Base-by-base conservation (phyloP, 495 filamentous ascomycete genomes). In the Penicillium samsonianum region DNA sequence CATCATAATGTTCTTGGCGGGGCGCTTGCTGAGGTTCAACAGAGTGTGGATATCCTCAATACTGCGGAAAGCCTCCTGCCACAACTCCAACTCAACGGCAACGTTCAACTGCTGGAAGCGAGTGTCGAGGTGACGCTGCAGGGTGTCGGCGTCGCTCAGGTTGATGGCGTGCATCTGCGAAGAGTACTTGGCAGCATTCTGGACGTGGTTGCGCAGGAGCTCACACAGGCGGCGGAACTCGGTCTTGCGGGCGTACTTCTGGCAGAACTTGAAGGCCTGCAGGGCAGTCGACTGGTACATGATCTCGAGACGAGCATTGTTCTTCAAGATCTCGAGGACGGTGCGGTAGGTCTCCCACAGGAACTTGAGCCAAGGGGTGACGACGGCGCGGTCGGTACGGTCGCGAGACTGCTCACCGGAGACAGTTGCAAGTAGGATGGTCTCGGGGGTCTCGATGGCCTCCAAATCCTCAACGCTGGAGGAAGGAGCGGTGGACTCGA, bases 1-100 rank as follows among this genome's bases (percentile, higher is more conserved):
- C 94, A 98, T 98, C 92, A 98, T 97, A 61, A 96, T 82, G 73
- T 97, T 96, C 87, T 97, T 97, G n/a, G 94, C 89, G 38, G 92
- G 92, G 49, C 93, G 90, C 84, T 98, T 98, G 90, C 94, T 98
- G 58, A 98, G 84, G 81, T 87, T 98, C 61, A 98, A 84, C 57
- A 98, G 85, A n/a, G 91, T 96, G 76, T 98, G 94, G 64, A 98
- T 98, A 75, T 98, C 94, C 74, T 98, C 94, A 50, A 98, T 91
- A 68, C 92, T 96, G 65, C 92, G 87, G 86, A 98, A 98, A 59
- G 94, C 94, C 78, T 98, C 94, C 76, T 98, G 94, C 95, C 94
- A 98, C 43, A 98, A 79, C 77, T 98, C 94, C 53, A 98, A 80
- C 75, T 98, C 95, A 26, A 98, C 94, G 47, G 94, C 94, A 31